phyloP scores from a whole-genome alignment of 805 yeast species.

The Kodamaea kakaduensis region DNA sequence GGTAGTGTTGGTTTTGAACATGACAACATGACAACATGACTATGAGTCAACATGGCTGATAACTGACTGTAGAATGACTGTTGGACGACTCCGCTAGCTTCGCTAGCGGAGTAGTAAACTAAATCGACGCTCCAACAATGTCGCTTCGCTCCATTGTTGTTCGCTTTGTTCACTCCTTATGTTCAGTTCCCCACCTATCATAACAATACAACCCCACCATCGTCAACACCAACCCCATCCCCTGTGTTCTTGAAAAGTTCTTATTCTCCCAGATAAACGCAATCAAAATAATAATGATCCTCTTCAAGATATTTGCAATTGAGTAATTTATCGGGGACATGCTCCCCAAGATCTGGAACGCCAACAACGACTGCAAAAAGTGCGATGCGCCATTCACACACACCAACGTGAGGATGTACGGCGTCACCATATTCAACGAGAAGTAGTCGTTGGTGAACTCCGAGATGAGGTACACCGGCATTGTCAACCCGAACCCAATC shows the following conservation, averaged over 20 bases:
- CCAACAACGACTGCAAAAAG: slow-evolving; percentile 67
- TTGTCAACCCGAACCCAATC: slow-evolving; percentile 62
- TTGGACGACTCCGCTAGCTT: background rate
- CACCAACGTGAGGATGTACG: slow-evolving; percentile 36
- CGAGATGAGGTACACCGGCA: slow-evolving; percentile 60
- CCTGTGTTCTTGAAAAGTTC: slow-evolving; percentile 26
- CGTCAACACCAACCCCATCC: slow-evolving; percentile 34
- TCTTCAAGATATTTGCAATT: slow-evolving; percentile 70
- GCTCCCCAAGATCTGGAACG: slow-evolving; percentile 70
- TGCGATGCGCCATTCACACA: slow-evolving; percentile 65
- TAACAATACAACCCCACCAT: slow-evolving; percentile 39
- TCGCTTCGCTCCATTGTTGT: no score
- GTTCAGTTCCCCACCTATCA: slow-evolving; percentile 36
- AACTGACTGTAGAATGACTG: no score
- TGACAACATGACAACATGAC: no score
- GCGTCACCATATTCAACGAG: slow-evolving; percentile 29
- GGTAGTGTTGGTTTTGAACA: no score
- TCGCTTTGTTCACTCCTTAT: slow-evolving; percentile 3
- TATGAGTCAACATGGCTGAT: no score
- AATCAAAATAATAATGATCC: slow-evolving; percentile 65
- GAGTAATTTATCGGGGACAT: slow-evolving; percentile 76
- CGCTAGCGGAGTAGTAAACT: background rate
- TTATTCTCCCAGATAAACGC: slow-evolving; percentile 63
- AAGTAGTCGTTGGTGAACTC: slow-evolving; percentile 39
- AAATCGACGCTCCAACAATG: no score